These are phyloP conservation scores for Mercurialis annua DNA, from an alignment of 345 rosid species.

Conservation along the genomic window DNA sequence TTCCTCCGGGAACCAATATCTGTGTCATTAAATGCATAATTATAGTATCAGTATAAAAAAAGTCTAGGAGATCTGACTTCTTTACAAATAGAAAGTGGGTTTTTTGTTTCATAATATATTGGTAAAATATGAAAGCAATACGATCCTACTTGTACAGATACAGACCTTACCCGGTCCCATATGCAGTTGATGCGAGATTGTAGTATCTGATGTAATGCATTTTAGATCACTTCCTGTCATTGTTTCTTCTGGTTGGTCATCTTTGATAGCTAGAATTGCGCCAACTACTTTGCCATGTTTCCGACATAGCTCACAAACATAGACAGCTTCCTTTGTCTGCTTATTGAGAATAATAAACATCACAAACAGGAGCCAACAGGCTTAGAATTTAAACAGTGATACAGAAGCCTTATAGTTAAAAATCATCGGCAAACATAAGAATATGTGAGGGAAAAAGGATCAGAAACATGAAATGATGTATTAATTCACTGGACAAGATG, in stretches of 20 bases:
- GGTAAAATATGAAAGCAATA: slow-evolving; percentile 5
- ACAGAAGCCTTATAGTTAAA: neutral
- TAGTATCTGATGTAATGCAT: slow-evolving; percentile 25
- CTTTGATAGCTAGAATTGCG: slow-evolving; percentile 19
- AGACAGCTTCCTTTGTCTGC: slow-evolving; percentile 54
- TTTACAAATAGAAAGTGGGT: neutral
- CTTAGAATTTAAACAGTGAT: neutral
- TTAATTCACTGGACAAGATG: neutral
- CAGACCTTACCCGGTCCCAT: slow-evolving; percentile 63
- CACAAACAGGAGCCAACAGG: slow-evolving; percentile 17
- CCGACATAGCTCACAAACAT: slow-evolving; percentile 79
- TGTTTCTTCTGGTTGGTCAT: slow-evolving; percentile 18
- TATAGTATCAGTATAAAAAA: slow-evolving; percentile 6
- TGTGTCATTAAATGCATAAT: slow-evolving; percentile 18
- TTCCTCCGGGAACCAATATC: slow-evolving; percentile 45
- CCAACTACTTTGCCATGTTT: slow-evolving; percentile 47
- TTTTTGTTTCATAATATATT: neutral
- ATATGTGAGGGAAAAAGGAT: neutral
- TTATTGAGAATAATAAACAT: slow-evolving; percentile 18
- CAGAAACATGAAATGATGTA: neutral
- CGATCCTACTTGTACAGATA: slow-evolving; percentile 18
- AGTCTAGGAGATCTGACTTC: neutral
- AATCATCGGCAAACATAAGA: neutral
- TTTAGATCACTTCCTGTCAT: slow-evolving; percentile 14
- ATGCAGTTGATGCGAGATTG: slow-evolving; percentile 24